Base-by-base conservation (phyloP, 345 rosid genomes). In the Euphorbia lathyris region DNA sequence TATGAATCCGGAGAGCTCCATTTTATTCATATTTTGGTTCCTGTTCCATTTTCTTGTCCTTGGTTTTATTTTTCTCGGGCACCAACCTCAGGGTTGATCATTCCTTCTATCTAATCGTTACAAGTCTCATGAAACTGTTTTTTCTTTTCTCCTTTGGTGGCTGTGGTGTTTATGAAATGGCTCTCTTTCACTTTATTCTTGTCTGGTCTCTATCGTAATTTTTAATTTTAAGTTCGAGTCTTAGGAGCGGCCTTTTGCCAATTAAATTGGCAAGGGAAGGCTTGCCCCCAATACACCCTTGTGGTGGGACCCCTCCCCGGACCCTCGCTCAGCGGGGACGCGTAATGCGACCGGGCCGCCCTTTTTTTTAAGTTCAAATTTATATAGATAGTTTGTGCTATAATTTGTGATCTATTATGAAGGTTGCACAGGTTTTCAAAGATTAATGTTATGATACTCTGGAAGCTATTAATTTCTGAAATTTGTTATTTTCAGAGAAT, bases 401-500 rank as follows among this genome's bases (percentile, higher is more conserved):
- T 34, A 53, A 69, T 48, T 68, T 22, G 43, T 52, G 27, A 63
- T 68, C 57, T 10, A 59, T 43, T 58, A 38, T 16, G 40, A 70
- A 59, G 10, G 20, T 58, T 40, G 51, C 10, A 38, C 10, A 17
- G 47, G 34, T 26, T 17, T 63, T 19, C 4, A 10, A 63, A 34
- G 30, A 12, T 27, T 7, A 23, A 25, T 16, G 30, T 19, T 62
- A 56, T 22, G 68, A 16, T 61, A 20, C n/a, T 65, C 20, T 65
- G 22, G 61, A 58, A 17, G 43, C 38, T 47, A 6, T 38, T 62
- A 50, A 56, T 68, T 12, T 13, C 9, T 32, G 14, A 45, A 40
- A 2, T 36, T 3, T 38, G 25, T 68, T 43, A 23, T 56, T 73
- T 55, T 47, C 84, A 84, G 96, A 72, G 14, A 77, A 65, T 11